Evolutionary conservation across 176 grass and related monocot species (phyloP), one percentile per base, ranked within the genome.

Genomic region (Secale cereale): DNA sequence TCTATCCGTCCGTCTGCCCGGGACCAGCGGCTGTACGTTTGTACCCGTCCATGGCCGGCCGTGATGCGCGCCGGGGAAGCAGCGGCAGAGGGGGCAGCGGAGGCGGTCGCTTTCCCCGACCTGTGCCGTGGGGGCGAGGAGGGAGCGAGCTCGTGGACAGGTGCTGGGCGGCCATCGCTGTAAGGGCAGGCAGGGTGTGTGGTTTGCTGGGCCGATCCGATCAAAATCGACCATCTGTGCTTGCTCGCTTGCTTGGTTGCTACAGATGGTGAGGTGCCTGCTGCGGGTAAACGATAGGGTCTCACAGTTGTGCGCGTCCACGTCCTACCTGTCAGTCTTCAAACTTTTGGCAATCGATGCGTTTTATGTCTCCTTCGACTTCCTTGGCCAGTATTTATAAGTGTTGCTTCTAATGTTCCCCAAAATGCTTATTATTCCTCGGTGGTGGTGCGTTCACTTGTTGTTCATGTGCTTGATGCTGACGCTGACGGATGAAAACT

Each of bases 81-180:
- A 48, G 19, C 54, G 16, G 48, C 48, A 52, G 6, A 36, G 1
- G 28, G 16, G 48, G 48, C 48, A 7, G 48, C 10, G 2, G 28
- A 61, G 59, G 33, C 14, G 11, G 70, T 81, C 83, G 46, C 82
- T 62, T 4, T 89, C 87, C 33, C 43, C 77, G 29, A 19, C 8
- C 81, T 16, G 41, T 65, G 36, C 64, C 64, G 65, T 78, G 64
- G 74, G 35, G 28, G 11, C 32, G 78, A 28, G 40, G 60, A 23
- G 13, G 61, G 6, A 8, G 22, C 6, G 52, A 20, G 20, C 40
- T 52, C 27, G 76, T 82, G 72, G 74, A 82, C 84, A 72, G 83
- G 74, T 65, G 79, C 73, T 25, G 45, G 41, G 83, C 56, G 43
- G 74, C 84, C 84, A 79, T 87, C 88, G 84, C 79, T 90, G 79